Evolutionary conservation across 2,329 filamentous ascomycete genomes (phyloP).

Genomic region (Epichloe baconii): DNA sequence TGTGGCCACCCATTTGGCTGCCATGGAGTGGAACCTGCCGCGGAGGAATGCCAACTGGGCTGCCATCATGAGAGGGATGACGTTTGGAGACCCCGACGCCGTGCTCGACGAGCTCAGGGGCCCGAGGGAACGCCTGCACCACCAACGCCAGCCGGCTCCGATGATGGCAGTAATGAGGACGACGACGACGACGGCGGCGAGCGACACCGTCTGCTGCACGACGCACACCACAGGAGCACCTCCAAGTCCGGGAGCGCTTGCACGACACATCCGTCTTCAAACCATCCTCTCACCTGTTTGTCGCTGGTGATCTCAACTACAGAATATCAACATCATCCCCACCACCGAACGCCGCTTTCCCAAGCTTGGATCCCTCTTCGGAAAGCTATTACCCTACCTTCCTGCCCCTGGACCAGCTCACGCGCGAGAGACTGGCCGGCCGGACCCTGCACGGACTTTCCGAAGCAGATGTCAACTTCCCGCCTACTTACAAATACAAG

Average conservation of each 20-base stretch:
- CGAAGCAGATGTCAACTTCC: slow-evolving; percentile 65
- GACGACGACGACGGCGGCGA: slow-evolving; percentile 13
- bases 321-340: slow-evolving; percentile 62
- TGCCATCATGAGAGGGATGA: slow-evolving; percentile 63
- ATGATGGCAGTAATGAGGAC: slow-evolving; percentile 11
- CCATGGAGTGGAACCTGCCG: slow-evolving; percentile 67
- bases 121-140: slow-evolving; percentile 3
- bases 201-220: slow-evolving; percentile 20
- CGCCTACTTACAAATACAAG: slow-evolving; percentile 88
- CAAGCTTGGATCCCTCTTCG: slow-evolving; percentile 40
- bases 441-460: slow-evolving; percentile 65
- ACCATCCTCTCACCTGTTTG: slow-evolving; percentile 63
- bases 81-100: slow-evolving; percentile 50
- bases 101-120: slow-evolving; percentile 17
- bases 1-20: slow-evolving; percentile 75
- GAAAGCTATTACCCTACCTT: slow-evolving; percentile 52
- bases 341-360: slow-evolving; percentile 48
- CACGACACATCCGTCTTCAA: slow-evolving; percentile 58
- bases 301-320: slow-evolving; percentile 92
- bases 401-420: slow-evolving; percentile 67
- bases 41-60: slow-evolving; percentile 81
- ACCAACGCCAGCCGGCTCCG: slow-evolving; percentile 1
- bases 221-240: slow-evolving; percentile 22
- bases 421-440: slow-evolving; percentile 52
- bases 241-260: slow-evolving; percentile 29